Evolutionary conservation across 192 early-diverging fungal genomes (phyloP).

Genomic region (Coemansia sp.): DNA sequence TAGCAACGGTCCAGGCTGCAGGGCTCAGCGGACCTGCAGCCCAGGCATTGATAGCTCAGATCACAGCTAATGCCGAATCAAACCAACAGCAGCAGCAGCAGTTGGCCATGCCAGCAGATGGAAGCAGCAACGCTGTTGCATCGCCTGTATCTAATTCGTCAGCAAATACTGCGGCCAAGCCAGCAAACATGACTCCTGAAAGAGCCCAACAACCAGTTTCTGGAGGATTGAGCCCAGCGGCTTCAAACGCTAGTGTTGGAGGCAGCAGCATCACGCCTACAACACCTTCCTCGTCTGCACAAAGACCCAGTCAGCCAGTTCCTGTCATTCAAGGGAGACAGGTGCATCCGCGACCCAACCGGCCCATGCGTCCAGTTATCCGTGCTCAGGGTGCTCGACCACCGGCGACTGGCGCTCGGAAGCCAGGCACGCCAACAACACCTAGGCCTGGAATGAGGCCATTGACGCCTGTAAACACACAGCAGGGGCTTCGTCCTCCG

Average conservation of each 20-base stretch:
- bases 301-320: background rate
- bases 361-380: slow-evolving; percentile 20
- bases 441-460: background rate
- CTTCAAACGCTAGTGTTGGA: background rate
- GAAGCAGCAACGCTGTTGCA: background rate
- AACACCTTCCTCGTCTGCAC: background rate
- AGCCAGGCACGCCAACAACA: slow-evolving; percentile 10
- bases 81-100: slow-evolving; percentile 24
- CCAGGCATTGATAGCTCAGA: slow-evolving; percentile 43
- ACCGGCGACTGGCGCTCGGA: slow-evolving; percentile 8
- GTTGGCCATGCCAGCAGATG: background rate
- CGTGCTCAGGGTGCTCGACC: slow-evolving; percentile 6
- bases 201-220: background rate
- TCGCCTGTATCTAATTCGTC: background rate
- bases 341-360: slow-evolving; percentile 7
- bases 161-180: background rate
- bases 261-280: background rate
- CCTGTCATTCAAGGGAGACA: slow-evolving; percentile 4
- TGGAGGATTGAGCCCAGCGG: background rate
- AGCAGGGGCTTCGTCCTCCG: slow-evolving; percentile 17
- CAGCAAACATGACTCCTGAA: background rate
- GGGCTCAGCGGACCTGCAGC: slow-evolving; percentile 34
- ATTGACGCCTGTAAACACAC: background rate
- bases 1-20: slow-evolving; percentile 36
- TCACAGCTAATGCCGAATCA: slow-evolving; percentile 29